Evolutionary conservation across 1,139 yeast genomes (phyloP).

Genomic region (Debaryomyces sp.): DNA sequence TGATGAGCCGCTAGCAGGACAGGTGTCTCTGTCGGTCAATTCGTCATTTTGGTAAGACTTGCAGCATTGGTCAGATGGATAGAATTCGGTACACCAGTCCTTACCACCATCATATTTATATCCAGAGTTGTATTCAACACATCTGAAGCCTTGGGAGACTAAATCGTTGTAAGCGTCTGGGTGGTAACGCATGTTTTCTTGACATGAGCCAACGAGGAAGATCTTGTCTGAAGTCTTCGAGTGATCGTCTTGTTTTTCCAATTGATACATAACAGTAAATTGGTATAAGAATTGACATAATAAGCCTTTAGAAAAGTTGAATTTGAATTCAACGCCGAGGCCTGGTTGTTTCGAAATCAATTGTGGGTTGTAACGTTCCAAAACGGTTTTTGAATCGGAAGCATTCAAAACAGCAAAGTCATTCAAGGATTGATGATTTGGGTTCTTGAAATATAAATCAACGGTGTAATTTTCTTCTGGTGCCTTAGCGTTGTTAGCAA

Average conservation of each 20-base stretch:
- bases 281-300: slow-evolving; percentile 24
- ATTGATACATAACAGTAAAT: slow-evolving; percentile 22
- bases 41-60: slow-evolving; percentile 18
- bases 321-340: slow-evolving; percentile 23
- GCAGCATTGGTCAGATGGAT: slow-evolving; percentile 20
- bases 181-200: slow-evolving; percentile 17
- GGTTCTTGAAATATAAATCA: slow-evolving; percentile 22
- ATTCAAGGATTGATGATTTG: slow-evolving; percentile 14
- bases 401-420: slow-evolving; percentile 19
- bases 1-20: slow-evolving; percentile 15
- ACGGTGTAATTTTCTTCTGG: slow-evolving; percentile 21
- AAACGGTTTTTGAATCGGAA: slow-evolving; percentile 17
- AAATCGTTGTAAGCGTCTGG: slow-evolving; percentile 17
- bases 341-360: slow-evolving; percentile 21
- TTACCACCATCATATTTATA: slow-evolving; percentile 23
- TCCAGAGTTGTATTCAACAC: slow-evolving; percentile 25
- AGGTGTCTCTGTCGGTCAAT: slow-evolving; percentile 17
- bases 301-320: slow-evolving; percentile 19
- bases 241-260: slow-evolving; percentile 15
- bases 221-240: slow-evolving; percentile 20
- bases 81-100: slow-evolving; percentile 24
- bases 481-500: slow-evolving; percentile 14
- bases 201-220: slow-evolving; percentile 24
- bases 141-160: slow-evolving; percentile 20
- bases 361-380: slow-evolving; percentile 18